These are phyloP conservation scores for Chaetomium cochliodes DNA, from an alignment of 495 filamentous ascomycete genomes.

Conservation along the genomic window DNA sequence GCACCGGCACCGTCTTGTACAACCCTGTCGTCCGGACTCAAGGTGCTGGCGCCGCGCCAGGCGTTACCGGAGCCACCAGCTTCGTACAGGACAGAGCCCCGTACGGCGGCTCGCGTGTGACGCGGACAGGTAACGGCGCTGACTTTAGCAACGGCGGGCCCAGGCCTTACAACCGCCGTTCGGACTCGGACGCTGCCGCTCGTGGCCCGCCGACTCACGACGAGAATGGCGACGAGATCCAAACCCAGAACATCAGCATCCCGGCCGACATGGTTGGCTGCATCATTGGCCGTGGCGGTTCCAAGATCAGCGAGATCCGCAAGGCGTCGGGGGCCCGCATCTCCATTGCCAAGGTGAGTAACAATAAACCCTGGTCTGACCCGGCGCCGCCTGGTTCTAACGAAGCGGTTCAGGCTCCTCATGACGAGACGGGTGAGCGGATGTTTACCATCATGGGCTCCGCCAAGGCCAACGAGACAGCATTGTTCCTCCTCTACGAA, in stretches of 20 bases:
- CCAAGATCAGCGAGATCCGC: slow-evolving; percentile 97
- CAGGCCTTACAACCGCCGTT: slow-evolving; percentile 68
- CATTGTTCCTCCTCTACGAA: slow-evolving; percentile 94
- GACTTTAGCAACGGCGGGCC: slow-evolving; percentile 85
- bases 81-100: slow-evolving; percentile 44
- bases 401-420: slow-evolving; percentile 58
- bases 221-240: slow-evolving; percentile 95
- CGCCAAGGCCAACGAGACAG: slow-evolving; percentile 85
- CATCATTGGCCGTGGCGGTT: slow-evolving; percentile 91
- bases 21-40: slow-evolving; percentile 89
- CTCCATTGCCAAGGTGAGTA: slow-evolving; percentile 82
- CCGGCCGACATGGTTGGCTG: slow-evolving; percentile 99
- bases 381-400: slow-evolving; percentile 6
- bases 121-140: slow-evolving; percentile 93
- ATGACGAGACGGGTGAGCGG: slow-evolving; percentile 95
- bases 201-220: slow-evolving; percentile 77
- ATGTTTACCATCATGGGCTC: slow-evolving; percentile 99
- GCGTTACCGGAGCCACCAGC: slow-evolving; percentile 35
- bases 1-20: slow-evolving; percentile 93
- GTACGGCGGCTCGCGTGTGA: slow-evolving; percentile 67
- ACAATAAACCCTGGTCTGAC: neutral
- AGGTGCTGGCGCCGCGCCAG: slow-evolving; percentile 50
- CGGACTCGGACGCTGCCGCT: slow-evolving; percentile 72
- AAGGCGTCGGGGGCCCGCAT: slow-evolving; percentile 94
- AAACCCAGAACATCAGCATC: slow-evolving; percentile 99